phyloP scores from a whole-genome alignment of 139 green algal species.

The Pleodorina starrii region DNA sequence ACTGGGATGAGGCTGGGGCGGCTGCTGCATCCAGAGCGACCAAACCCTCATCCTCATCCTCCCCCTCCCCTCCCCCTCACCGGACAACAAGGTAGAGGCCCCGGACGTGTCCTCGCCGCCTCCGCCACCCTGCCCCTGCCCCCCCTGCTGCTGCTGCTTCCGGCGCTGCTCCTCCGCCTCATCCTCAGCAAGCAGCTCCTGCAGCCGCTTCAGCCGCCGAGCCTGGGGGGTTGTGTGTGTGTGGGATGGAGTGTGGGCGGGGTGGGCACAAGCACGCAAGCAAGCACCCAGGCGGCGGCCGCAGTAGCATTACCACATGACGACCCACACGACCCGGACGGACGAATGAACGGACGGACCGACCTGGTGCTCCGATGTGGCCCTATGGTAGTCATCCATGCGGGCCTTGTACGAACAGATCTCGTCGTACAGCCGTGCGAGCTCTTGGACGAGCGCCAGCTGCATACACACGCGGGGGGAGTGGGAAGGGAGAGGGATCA shows the following conservation, averaged over 20 bases:
- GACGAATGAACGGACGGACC: too few species aligned
- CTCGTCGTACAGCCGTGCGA: slow-evolving; percentile 34
- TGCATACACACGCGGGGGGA: too few species aligned
- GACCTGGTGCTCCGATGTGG: slow-evolving; percentile 1
- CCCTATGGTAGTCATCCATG: slow-evolving; percentile 13
- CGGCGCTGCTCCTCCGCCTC: background rate
- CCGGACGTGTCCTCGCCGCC: background rate
- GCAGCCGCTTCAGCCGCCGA: slow-evolving; percentile 14
- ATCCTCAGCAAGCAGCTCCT: slow-evolving; percentile 37
- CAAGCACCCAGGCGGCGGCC: too few species aligned
- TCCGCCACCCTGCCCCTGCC: slow-evolving; percentile 26
- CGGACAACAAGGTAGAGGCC: too few species aligned
- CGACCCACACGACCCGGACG: too few species aligned
- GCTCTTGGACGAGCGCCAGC: slow-evolving; percentile 13
- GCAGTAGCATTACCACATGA: too few species aligned
- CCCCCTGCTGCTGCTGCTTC: background rate
- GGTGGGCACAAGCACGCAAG: too few species aligned
- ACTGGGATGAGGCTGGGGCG: too few species aligned
- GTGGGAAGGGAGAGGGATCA: too few species aligned
- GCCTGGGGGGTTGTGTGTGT: background rate
- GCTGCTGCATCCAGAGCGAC: too few species aligned
- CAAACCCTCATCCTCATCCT: too few species aligned
- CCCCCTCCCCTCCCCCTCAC: background rate
- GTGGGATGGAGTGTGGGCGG: too few species aligned
- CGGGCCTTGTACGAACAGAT: background rate